Base-by-base conservation (phyloP, 2,329 filamentous ascomycete genomes). In the Monosporascus cannonballus region DNA sequence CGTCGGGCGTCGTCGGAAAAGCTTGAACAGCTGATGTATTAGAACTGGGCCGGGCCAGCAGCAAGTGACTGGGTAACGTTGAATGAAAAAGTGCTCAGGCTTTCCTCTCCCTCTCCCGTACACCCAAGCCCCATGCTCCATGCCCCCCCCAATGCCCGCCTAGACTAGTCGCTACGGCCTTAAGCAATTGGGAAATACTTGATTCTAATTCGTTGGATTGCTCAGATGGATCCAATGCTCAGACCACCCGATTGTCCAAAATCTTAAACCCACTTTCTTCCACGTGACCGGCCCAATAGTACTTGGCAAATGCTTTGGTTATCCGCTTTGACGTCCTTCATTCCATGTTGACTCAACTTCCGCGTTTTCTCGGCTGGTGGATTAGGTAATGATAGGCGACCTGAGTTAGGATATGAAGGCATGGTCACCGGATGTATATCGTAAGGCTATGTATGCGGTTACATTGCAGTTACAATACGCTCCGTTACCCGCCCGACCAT, bases 101-200 rank as follows among this genome's bases (percentile, higher is more conserved):
- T 14, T 34, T 34, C 30, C 30, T 34, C 30, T 34, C 11, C 11
- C 30, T 34, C 30, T 34, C 27, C 11, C 27, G 18, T 45, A 15
- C 22, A 11, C 7, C 42, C 11, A 15, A 11, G 38, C 15, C 17
- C 37, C 14, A 14, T 20, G 38, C 15, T 17, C 38, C 15, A n/a
- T n/a, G 17, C 38, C 18, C 9, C 36, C n/a, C n/a, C n/a, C n/a
- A n/a, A 14, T 38, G 36, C n/a, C 14, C 20, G 20, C 20, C 20
- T 22, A 22, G 9, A 27, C 25, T 8, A 18, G 17, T 41, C 17
- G 38, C 17, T 41, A n/a, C 5, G 11, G 7, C 24, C 42, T 46
- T 30, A 11, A 46, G 42, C 42, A 46, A 46, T 51, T 25, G 46
- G 20, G 42, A 51, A 51, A 51, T 36, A 15, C 17, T 51, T 17